Percentiles rank a stretch among this genome's conserved stretches.
phyloP scores from a whole-genome alignment of 2,329 filamentous ascomycete species.

The Periconia macrospinosa region DNA sequence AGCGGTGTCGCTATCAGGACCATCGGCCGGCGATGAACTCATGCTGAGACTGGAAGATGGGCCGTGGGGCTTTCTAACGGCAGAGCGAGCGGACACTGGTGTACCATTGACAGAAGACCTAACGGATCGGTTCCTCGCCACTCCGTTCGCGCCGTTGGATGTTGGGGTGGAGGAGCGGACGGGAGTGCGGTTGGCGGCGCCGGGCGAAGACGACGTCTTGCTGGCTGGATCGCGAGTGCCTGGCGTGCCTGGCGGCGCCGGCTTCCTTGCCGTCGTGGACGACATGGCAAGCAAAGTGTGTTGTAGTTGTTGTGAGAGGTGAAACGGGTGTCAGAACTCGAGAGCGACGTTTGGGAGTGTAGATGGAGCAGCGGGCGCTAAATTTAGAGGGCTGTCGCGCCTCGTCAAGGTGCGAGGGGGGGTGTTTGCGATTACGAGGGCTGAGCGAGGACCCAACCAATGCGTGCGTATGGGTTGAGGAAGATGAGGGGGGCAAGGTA shows the following conservation, averaged over 20 bases:
- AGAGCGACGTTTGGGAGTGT: neutral
- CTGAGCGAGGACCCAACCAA: neutral
- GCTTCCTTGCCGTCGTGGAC: constrained; percentile 40
- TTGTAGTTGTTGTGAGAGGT: constrained; percentile 7
- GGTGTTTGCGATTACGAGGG: neutral
- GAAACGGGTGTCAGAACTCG: neutral
- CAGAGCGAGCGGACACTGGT: constrained; percentile 43
- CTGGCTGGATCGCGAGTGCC: constrained; percentile 21
- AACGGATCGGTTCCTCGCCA: constrained; percentile 34
- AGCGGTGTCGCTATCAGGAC: constrained; percentile 31
- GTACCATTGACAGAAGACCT: constrained; percentile 34
- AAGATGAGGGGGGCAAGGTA: too few species aligned
- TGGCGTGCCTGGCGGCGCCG: constrained; percentile 36
- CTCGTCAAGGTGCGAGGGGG: neutral
- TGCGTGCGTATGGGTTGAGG: neutral
- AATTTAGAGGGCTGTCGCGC: neutral
- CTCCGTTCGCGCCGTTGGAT: constrained; percentile 27
- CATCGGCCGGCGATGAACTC: constrained; percentile 39
- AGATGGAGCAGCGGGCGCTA: neutral
- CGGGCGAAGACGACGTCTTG: constrained; percentile 33
- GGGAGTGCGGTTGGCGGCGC: constrained; percentile 35
- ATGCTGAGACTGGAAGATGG: constrained; percentile 35
- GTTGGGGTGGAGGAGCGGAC: constrained; percentile 35
- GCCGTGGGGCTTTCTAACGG: constrained; percentile 40
- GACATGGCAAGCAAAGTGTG: constrained; percentile 28